phyloP scores from a whole-genome alignment of 2,329 filamentous ascomycete species.

The Drechslerella stenobrocha region DNA sequence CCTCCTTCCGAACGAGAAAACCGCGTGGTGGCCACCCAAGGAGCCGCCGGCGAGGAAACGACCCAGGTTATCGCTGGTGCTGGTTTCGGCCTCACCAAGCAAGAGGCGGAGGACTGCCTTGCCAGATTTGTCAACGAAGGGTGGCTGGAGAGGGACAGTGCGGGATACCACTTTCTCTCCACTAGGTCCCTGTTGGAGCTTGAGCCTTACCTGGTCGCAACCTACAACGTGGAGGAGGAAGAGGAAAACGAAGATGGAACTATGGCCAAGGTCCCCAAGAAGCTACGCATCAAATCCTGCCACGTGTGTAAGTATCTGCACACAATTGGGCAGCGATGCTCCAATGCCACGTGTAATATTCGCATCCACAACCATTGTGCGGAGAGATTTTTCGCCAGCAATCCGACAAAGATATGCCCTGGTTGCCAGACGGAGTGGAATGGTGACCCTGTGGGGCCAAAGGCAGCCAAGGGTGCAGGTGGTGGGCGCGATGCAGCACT shows the following conservation, averaged over 20 bases:
- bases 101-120: constrained; percentile 75
- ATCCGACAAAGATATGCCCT: constrained; percentile 63
- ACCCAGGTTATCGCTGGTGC: constrained; percentile 53
- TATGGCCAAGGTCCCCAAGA: constrained; percentile 55
- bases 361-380: constrained; percentile 78
- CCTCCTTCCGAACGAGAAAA: constrained; percentile 55
- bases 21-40: constrained; percentile 47
- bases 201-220: constrained; percentile 77
- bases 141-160: constrained; percentile 75
- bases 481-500: constrained; percentile 18
- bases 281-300: constrained; percentile 77
- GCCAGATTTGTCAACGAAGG: constrained; percentile 72
- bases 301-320: constrained; percentile 87
- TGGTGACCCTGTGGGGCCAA: constrained; percentile 34
- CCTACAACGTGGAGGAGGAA: constrained; percentile 75
- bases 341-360: constrained; percentile 67
- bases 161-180: constrained; percentile 72
- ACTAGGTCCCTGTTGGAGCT: constrained; percentile 83
- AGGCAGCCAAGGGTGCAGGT: constrained; percentile 8
- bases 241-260: constrained; percentile 58
- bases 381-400: constrained; percentile 69
- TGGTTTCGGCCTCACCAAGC: constrained; percentile 67
- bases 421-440: constrained; percentile 29
- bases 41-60: constrained; percentile 54
- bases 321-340: constrained; percentile 77